Conservation (phyloP, 2,329 filamentous ascomycete species). For the Scytalidium sp. region DNA sequence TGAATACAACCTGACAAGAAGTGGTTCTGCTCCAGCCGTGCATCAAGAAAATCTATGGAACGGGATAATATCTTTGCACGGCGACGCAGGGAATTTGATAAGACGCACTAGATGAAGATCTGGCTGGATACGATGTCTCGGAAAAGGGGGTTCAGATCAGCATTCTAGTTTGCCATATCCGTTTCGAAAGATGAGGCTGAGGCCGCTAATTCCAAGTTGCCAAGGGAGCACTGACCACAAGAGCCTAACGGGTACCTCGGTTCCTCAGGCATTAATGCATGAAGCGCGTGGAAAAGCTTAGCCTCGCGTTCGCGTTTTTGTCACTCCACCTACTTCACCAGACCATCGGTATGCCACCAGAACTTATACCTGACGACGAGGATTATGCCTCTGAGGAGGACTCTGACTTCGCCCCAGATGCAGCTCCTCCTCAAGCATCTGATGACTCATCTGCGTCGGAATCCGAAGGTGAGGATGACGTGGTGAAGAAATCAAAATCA, state of each 20-base stretch:
- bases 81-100: neutral
- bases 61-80: neutral
- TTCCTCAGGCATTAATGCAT: neutral
- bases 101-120: too few relatives aligned
- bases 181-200: neutral
- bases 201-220: neutral
- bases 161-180: neutral
- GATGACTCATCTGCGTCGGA: slow-evolving; percentile 48
- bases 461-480: slow-evolving; percentile 31
- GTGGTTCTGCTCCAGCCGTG: too few relatives aligned
- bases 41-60: neutral
- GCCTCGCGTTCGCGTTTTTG: neutral
- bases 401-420: slow-evolving; percentile 68
- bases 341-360: slow-evolving; percentile 21
- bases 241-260: neutral
- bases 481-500: slow-evolving; percentile 18
- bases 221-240: neutral
- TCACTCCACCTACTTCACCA: neutral
- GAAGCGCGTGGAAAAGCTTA: neutral
- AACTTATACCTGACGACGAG: slow-evolving; percentile 32
- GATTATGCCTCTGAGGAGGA: slow-evolving; percentile 70
- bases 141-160: neutral
- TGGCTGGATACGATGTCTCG: too few relatives aligned
- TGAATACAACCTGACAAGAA: too few relatives aligned
- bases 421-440: slow-evolving; percentile 36